phyloP scores from a whole-genome alignment of 257 asterid genomes.

The Rubia yunnanensis region DNA sequence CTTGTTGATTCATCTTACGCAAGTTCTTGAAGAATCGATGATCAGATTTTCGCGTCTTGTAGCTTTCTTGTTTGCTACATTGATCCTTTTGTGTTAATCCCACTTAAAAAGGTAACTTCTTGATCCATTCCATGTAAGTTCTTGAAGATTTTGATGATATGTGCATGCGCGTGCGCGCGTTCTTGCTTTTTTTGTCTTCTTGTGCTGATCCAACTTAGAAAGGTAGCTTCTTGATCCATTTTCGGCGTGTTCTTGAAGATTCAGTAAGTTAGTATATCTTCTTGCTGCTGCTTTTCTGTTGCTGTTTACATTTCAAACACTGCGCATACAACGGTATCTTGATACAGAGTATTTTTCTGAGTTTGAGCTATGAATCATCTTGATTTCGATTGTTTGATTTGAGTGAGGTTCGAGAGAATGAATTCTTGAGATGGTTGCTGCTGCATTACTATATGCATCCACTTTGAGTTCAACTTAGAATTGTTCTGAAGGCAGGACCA shows the following conservation, averaged over 20 bases:
- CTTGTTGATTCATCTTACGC: background rate
- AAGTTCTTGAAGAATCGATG: background rate
- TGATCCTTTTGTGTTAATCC: background rate
- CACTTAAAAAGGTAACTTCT: background rate
- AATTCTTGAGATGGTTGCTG: background rate
- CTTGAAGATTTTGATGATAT: background rate
- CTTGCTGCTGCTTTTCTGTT: too few relatives aligned
- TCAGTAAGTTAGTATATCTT: background rate
- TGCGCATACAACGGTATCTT: background rate
- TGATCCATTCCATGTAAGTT: background rate
- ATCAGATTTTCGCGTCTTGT: background rate
- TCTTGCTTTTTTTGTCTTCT: background rate
- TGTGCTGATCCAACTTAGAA: background rate
- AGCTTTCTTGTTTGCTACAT: background rate
- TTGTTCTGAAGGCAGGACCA: background rate
- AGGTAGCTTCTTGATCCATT: background rate
- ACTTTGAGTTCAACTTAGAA: background rate
- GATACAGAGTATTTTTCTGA: background rate
- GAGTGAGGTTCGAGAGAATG: background rate
- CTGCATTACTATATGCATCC: background rate
- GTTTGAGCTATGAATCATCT: background rate
- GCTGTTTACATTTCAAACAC: too few relatives aligned
- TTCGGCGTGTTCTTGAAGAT: background rate
- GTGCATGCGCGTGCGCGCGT: background rate
- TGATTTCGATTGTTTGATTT: background rate